Conservation (phyloP, 1,139 yeast species). For the Candida sanyaensis region DNA sequence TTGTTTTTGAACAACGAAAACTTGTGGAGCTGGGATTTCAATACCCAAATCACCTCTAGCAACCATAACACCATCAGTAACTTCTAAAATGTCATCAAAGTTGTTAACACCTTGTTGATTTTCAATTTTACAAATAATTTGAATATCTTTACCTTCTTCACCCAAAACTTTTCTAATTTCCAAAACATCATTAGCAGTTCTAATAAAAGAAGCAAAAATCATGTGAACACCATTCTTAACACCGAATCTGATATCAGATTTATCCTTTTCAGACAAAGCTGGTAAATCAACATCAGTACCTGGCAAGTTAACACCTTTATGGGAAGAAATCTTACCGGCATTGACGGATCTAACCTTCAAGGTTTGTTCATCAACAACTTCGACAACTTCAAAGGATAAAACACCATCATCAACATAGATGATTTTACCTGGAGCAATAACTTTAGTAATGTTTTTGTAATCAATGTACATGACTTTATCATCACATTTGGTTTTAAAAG, state of each 20-base stretch:
- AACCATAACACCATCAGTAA: slow-evolving; percentile 99
- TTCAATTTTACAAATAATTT: slow-evolving; percentile 96
- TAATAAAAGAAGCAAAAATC: slow-evolving; percentile 97
- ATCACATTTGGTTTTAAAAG: slow-evolving; percentile 69
- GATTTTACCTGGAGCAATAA: slow-evolving; percentile 81
- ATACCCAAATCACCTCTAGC: slow-evolving; percentile 99
- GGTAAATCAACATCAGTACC: slow-evolving; percentile 99
- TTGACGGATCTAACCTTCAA: slow-evolving; percentile 86
- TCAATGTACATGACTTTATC: slow-evolving; percentile 85
- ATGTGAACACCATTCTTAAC: slow-evolving; percentile 96
- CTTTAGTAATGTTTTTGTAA: slow-evolving; percentile 95
- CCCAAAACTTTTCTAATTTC: slow-evolving; percentile 94
- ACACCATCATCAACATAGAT: slow-evolving; percentile 98
- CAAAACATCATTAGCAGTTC: slow-evolving; percentile 87
- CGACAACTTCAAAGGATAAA: slow-evolving; percentile 87
- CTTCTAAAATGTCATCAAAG: slow-evolving; percentile 91
- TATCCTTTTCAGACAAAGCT: slow-evolving; percentile 95
- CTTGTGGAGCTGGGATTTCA: slow-evolving; percentile 99
- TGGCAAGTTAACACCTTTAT: slow-evolving; percentile 99
- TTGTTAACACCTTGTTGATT: slow-evolving; percentile 99
- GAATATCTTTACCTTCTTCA: slow-evolving; percentile 94
- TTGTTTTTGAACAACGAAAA: slow-evolving; percentile 97
- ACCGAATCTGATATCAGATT: slow-evolving; percentile 88
- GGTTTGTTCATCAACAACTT: slow-evolving; percentile 75
- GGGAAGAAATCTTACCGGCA: slow-evolving; percentile 94